Base-by-base conservation (phyloP, 2,329 filamentous ascomycete genomes). In the Aureobasidium sp. region DNA sequence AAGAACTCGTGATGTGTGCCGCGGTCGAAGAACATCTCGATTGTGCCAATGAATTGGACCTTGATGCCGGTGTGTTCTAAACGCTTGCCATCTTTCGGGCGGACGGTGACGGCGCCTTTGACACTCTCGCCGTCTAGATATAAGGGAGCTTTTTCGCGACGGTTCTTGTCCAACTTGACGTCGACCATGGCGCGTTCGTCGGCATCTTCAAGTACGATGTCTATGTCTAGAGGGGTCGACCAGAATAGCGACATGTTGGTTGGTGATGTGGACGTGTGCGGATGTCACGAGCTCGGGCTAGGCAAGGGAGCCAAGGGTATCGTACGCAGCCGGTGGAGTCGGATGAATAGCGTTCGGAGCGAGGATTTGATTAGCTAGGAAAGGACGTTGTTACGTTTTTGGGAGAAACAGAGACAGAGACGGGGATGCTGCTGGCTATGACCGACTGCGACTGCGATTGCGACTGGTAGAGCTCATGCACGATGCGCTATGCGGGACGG, bases 1-100 rank as follows among this genome's bases (percentile, higher is more conserved):
- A 99, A 88, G 78, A 99, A 99, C 78, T 99, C 94, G 82, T 99
- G 96, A 80, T 97, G 94, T 76, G 97, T 99, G 70, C 93, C 93
- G 72, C 94, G 90, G 76, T 99, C 94, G 77, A 96, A 99, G 84
- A 97, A 99, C 94, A 99, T 99, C 76, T 99, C 94, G 81, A 99
- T 99, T 66, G 92, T 95, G 74, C 94, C 94, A 71, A 99, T 97
- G 80, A 99, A 99, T 75, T 99, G 94, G 70, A 99, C 93, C 79
- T 99, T 99, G 83, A 99, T 97, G 70, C 94, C 94, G 12, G 92
- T 97, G 77, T 99, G 94, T 77, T 99, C 94, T 72, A 99, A 82
- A 65, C 94, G 86, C 82, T 97, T 97, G 73, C 94, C 94, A 82
- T 99, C 94, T 78, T 99, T 99, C 55, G 94, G 94, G 68, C 94